Percentiles rank a stretch among this genome's conserved stretches.
phyloP scores from a whole-genome alignment of 73 alveolate genomes.

The Symbiodinium natans region DNA sequence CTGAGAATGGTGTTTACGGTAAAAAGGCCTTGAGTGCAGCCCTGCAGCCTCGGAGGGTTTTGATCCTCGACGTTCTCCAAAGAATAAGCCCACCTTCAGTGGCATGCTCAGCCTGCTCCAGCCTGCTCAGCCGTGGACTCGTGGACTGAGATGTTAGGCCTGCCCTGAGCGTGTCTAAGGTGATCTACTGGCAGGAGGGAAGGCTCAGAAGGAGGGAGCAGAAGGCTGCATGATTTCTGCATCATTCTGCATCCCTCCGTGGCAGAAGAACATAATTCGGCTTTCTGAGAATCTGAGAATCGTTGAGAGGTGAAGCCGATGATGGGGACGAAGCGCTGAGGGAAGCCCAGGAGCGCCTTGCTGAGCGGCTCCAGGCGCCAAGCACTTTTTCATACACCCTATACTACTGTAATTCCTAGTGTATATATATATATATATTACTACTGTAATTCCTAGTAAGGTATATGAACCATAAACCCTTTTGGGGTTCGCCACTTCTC shows the following conservation, averaged over 20 bases:
- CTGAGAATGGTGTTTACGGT: no score
- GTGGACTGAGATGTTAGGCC: not conserved
- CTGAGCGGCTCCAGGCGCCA: slow-evolving; percentile 76
- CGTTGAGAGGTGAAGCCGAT: slow-evolving; percentile 69
- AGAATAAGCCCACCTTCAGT: slow-evolving; percentile 50
- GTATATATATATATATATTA: no score
- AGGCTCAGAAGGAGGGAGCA: not conserved
- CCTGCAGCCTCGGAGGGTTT: no score
- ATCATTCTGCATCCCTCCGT: no score
- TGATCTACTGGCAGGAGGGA: slow-evolving; percentile 2
- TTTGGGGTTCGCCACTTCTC: no score
- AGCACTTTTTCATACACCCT: not conserved
- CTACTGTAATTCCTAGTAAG: no score
- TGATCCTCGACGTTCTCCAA: slow-evolving; percentile 76
- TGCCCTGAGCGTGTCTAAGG: not conserved
- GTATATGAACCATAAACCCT: no score
- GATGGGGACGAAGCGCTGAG: slow-evolving; percentile 76
- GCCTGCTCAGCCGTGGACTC: not conserved
- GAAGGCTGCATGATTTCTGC: not conserved
- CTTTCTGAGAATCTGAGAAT: no score
- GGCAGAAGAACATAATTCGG: no score
- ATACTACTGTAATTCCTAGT: no score
- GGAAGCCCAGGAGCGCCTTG: slow-evolving; percentile 85
- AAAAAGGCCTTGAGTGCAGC: no score
- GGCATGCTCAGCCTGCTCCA: not conserved